These are phyloP conservation scores for Pichia kudriavzevii DNA, from an alignment of 1,139 yeast species.

Conservation along the genomic window DNA sequence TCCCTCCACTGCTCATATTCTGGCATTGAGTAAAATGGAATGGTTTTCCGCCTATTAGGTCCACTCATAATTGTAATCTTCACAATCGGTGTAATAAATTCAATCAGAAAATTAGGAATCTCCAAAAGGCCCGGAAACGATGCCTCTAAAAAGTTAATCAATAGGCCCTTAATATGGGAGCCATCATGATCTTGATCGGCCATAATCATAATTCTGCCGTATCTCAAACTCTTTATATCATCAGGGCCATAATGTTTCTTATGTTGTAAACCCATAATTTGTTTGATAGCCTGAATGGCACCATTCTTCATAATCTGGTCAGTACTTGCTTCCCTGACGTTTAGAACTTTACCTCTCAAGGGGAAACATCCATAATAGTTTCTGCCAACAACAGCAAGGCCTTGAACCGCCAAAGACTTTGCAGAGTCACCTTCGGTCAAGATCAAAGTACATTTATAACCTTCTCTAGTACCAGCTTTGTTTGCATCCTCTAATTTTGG, in stretches of 20 bases:
- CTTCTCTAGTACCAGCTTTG: slow-evolving; percentile 91
- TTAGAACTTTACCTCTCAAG: slow-evolving; percentile 85
- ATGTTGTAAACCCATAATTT: slow-evolving; percentile 93
- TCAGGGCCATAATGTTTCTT: slow-evolving; percentile 63
- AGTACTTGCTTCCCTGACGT: slow-evolving; percentile 92
- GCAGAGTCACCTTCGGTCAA: slow-evolving; percentile 99
- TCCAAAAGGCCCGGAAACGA: slow-evolving; percentile 91
- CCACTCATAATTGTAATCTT: slow-evolving; percentile 77
- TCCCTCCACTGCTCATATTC: slow-evolving; percentile 94
- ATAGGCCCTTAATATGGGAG: slow-evolving; percentile 92
- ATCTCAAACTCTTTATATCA: slow-evolving; percentile 68
- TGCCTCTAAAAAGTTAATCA: slow-evolving; percentile 87
- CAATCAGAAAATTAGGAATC: slow-evolving; percentile 86
- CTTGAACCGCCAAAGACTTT: slow-evolving; percentile 84
- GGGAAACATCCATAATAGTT: slow-evolving; percentile 96
- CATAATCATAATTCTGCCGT: slow-evolving; percentile 98
- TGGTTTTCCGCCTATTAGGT: slow-evolving; percentile 41
- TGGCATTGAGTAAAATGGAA: slow-evolving; percentile 90
- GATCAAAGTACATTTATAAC: slow-evolving; percentile 85
- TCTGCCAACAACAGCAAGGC: slow-evolving; percentile 91
- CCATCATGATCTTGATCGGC: slow-evolving; percentile 99
- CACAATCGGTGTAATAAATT: slow-evolving; percentile 94
- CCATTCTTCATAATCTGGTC: slow-evolving; percentile 90
- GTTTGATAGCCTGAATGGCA: slow-evolving; percentile 91
- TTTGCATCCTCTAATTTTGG: slow-evolving; percentile 94